These are phyloP conservation scores for Tolypocladium album DNA, from an alignment of 2,329 filamentous ascomycete genomes.

Conservation along the genomic window DNA sequence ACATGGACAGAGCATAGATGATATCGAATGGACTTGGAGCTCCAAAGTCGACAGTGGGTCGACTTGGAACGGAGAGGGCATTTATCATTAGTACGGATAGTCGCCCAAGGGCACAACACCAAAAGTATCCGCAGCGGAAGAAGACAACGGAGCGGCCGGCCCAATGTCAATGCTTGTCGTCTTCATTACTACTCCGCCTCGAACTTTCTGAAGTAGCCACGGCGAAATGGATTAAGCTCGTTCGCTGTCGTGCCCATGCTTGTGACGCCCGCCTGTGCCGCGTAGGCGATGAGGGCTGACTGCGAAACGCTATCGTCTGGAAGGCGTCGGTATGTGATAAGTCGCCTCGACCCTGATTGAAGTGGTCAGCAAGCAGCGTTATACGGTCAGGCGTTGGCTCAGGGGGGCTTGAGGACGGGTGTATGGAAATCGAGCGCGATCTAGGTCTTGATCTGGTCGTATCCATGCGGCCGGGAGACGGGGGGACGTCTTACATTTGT, in stretches of 20 bases:
- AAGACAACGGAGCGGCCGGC: not conserved
- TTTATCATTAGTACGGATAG: not conserved
- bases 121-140: not conserved
- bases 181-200: conserved; percentile 14
- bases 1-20: not conserved
- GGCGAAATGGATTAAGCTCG: conserved; percentile 50
- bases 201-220: conserved; percentile 48
- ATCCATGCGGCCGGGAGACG: too few relatives aligned
- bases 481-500: conserved; percentile 56
- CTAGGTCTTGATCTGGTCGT: not conserved
- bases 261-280: conserved; percentile 16
- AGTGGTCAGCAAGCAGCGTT: conserved; percentile 5
- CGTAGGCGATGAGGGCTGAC: conserved; percentile 26
- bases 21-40: not conserved
- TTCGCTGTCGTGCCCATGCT: conserved; percentile 39
- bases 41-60: not conserved
- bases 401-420: not conserved
- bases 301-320: conserved; percentile 45
- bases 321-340: conserved; percentile 76
- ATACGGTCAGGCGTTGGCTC: not conserved
- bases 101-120: not conserved
- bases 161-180: not conserved
- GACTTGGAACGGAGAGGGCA: not conserved
- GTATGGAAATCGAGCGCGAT: not conserved
- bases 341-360: conserved; percentile 66